Evolutionary conservation across 371 early-diverging fungal genomes (phyloP).

Genomic region (Saksenaea vasiformis): DNA sequence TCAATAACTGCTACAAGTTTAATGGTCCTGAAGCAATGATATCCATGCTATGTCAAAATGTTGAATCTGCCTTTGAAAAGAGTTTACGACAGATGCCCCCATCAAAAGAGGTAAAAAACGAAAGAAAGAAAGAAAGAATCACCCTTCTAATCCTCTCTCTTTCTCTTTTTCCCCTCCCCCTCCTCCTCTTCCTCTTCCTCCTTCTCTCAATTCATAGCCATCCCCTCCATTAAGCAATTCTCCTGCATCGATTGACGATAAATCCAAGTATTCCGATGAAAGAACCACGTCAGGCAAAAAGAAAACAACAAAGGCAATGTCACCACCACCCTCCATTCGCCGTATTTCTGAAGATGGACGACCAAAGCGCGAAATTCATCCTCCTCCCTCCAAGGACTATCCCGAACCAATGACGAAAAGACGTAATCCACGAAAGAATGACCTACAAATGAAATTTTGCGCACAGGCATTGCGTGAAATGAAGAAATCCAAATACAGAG

Average conservation of each 20-base stretch:
- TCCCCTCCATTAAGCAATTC: conserved; percentile 12
- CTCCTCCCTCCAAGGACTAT: conserved; percentile 61
- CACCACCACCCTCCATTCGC: conserved; percentile 24
- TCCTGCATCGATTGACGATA: conserved; percentile 18
- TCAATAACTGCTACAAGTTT: conserved; percentile 86
- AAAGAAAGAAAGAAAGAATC: neutral
- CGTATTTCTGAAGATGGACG: conserved; percentile 51
- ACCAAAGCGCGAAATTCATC: conserved; percentile 71
- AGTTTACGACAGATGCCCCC: conserved; percentile 68
- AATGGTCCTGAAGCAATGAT: conserved; percentile 82
- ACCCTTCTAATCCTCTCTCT: neutral
- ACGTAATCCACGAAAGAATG: conserved; percentile 53
- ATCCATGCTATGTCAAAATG: conserved; percentile 69
- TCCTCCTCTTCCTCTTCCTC: neutral
- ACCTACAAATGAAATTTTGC: conserved; percentile 71
- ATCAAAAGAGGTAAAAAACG: conserved; percentile 29
- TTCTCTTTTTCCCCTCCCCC: neutral
- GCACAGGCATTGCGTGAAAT: conserved; percentile 71
- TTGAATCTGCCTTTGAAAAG: conserved; percentile 74
- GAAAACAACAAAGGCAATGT: conserved; percentile 14
- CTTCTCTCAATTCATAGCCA: neutral
- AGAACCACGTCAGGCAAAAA: conserved; percentile 5
- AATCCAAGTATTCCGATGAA: conserved; percentile 18
- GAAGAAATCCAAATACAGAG: conserved; percentile 67
- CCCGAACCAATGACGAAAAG: conserved; percentile 40